Evolutionary conservation across 2,329 filamentous ascomycete genomes (phyloP).

Genomic region (Akanthomyces lecanii): DNA sequence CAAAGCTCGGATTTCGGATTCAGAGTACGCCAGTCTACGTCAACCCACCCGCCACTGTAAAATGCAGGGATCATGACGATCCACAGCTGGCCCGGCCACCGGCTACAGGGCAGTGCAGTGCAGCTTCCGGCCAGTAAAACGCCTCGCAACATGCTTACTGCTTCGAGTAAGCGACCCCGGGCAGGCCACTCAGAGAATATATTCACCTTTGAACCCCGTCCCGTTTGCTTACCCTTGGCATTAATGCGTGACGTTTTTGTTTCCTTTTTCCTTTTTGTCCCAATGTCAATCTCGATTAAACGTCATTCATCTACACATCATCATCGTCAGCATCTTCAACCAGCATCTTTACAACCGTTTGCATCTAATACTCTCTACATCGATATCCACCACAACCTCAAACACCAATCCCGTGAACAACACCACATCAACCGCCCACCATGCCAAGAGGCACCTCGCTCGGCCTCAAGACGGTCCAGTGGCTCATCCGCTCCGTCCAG

Average conservation of each 20-base stretch:
- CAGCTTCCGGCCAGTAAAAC: not conserved
- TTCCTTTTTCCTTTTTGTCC: not conserved
- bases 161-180: constrained; percentile 4
- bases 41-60: too few species aligned
- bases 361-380: not conserved
- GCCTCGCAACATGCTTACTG: constrained; percentile 12
- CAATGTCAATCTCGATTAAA: not conserved
- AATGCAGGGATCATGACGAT: not conserved
- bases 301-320: not conserved
- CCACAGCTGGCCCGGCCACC: not conserved
- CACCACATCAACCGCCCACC: not conserved
- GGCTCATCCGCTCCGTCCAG: constrained; percentile 68
- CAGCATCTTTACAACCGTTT: not conserved
- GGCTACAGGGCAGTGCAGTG: not conserved
- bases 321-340: not conserved
- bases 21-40: not conserved
- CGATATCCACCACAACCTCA: not conserved
- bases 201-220: constrained; percentile 1
- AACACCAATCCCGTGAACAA: not conserved
- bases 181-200: not conserved
- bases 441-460: constrained; percentile 27
- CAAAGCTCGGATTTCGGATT: not conserved
- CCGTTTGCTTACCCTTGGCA: not conserved
- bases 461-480: constrained; percentile 64
- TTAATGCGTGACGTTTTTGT: not conserved